These are phyloP conservation scores for Fusarium nisikadoi DNA, from an alignment of 2,329 filamentous ascomycete species.

Conservation along the genomic window DNA sequence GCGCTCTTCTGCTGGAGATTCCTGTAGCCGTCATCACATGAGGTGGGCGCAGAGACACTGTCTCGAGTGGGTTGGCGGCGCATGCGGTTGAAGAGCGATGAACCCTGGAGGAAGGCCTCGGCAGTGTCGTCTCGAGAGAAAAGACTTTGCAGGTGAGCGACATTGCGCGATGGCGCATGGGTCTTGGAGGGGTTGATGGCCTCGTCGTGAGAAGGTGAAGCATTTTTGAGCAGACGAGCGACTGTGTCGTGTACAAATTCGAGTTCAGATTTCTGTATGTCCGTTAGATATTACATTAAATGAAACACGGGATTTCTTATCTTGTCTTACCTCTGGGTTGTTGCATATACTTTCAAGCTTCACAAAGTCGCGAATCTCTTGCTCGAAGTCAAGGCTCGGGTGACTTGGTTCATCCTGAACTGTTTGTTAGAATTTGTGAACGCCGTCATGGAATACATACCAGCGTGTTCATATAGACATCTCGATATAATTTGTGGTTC, in stretches of 20 bases:
- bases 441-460: conserved; percentile 52
- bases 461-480: conserved; percentile 67
- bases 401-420: conserved; percentile 49
- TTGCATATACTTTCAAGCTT: conserved; percentile 58
- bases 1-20: conserved; percentile 71
- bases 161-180: conserved; percentile 59
- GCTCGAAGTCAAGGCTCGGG: conserved; percentile 54
- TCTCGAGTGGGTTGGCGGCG: conserved; percentile 52
- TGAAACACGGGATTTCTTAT: background rate
- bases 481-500: conserved; percentile 69
- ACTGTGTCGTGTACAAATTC: conserved; percentile 60
- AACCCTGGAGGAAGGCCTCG: conserved; percentile 71
- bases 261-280: conserved; percentile 54
- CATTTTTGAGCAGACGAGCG: conserved; percentile 57
- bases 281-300: background rate
- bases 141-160: conserved; percentile 55
- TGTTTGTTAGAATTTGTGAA: background rate
- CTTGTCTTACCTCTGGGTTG: conserved; percentile 36
- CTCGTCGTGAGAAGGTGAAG: conserved; percentile 48
- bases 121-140: conserved; percentile 62
- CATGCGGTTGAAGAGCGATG: conserved; percentile 70
- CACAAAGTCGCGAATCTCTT: conserved; percentile 56
- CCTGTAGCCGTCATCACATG: conserved; percentile 5
- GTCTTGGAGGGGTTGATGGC: conserved; percentile 48
- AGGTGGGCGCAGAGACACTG: conserved; percentile 7